Evolutionary conservation across 2,329 filamentous ascomycete species (phyloP), one percentile per base, ranked within the genome.

Genomic region (Lachnellula subtilissima): DNA sequence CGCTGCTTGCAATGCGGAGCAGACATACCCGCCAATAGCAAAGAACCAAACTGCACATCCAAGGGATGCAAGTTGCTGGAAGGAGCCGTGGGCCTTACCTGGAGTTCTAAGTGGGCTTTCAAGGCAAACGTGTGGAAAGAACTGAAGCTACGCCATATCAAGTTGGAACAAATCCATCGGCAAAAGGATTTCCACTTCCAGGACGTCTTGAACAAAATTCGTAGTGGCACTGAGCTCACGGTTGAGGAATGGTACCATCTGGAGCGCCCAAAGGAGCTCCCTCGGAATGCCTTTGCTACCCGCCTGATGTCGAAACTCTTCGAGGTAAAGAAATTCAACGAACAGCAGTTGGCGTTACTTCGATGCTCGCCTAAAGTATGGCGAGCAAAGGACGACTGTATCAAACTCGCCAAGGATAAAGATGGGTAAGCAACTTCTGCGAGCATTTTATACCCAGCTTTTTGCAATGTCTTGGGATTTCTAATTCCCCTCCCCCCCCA

Each of bases 91-190:
- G 19, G 42, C 4, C 9, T 45, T 9, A 45, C 19, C 11, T 19
- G 19, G 8, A 57, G 53, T 1, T 63, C 66, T 23, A 66, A 66
- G 48, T 68, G 66, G 66, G 65, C 65, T 1, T 69, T 69, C 28
- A 63, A 60, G 48, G 55, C 65, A 1, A 50, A 51, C 4, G 64
- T 66, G 4, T 69, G 67, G 65, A 42, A 52, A 23, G 8, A 60
- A 9, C 58, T 67, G 2, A 53, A 59, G 2, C 42, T 67, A 5
- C 54, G 54, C 36, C 57, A 65, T 40, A 55, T 69, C 28, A 61
- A 61, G 12, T 54, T 69, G 3, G 58, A 65, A 9, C 59, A 65
- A 39, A 69, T 68, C 23, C 65, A 69, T 56, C 65, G 67, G 1
- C 65, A 69, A 45, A 66, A 64, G 22, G 63, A 64, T 23, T 55